Conservation (phyloP, 352 stramenopile species). For the Phytophthora niederhauseri region DNA sequence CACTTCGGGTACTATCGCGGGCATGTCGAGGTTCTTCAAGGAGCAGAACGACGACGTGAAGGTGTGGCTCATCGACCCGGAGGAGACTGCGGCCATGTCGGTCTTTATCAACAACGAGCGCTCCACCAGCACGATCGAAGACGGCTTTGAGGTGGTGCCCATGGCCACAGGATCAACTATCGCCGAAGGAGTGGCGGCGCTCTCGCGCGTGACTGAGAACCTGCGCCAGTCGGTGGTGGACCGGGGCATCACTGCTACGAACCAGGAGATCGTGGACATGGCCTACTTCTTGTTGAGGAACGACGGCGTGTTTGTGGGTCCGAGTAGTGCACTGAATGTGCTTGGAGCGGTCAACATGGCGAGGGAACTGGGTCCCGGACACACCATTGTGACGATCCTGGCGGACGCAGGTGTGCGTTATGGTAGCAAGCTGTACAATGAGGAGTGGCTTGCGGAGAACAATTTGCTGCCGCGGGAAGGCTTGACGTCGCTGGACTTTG, state of each 20-base stretch:
- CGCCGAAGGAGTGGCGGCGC: conserved; percentile 93
- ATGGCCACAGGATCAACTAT: conserved; percentile 87
- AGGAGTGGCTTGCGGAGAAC: conserved; percentile 67
- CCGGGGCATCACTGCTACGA: conserved; percentile 91
- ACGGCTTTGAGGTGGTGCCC: conserved; percentile 90
- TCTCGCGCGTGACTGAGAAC: conserved; percentile 94
- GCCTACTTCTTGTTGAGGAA: conserved; percentile 90
- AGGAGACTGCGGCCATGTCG: conserved; percentile 86
- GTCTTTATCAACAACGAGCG: conserved; percentile 79
- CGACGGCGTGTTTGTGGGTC: conserved; percentile 94
- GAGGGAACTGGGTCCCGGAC: conserved; percentile 61
- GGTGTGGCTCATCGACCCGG: conserved; percentile 83
- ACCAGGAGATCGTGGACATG: conserved; percentile 96
- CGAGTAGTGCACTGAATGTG: conserved; percentile 78
- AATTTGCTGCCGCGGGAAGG: conserved; percentile 45
- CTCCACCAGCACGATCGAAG: conserved; percentile 74
- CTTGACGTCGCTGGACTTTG: conserved; percentile 43
- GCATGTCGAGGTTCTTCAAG: conserved; percentile 94
- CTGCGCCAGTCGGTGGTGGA: conserved; percentile 91
- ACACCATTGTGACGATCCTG: conserved; percentile 84
- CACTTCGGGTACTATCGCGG: conserved; percentile 94
- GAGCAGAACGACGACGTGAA: conserved; percentile 62
- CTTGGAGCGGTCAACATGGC: conserved; percentile 86
- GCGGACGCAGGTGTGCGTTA: conserved; percentile 85
- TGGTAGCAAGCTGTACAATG: conserved; percentile 85